phyloP scores from a whole-genome alignment of 2,329 filamentous ascomycete species.

The Dactylellina drechsleri region DNA sequence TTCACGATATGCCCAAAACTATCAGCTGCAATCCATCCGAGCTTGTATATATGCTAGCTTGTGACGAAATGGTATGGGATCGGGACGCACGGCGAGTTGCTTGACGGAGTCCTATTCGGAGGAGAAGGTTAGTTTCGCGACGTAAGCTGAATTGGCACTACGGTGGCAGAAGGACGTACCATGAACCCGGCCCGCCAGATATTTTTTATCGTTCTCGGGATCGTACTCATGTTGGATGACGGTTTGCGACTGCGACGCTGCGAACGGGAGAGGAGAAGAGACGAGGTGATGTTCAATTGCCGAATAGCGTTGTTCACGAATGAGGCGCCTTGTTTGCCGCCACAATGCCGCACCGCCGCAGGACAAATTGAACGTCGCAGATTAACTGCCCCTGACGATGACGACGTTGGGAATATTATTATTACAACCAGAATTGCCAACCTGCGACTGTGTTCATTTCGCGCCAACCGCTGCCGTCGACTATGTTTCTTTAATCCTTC shows the following conservation, averaged over 20 bases:
- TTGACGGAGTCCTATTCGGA: constrained; percentile 40
- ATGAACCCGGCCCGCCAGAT: constrained; percentile 33
- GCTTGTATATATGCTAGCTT: background rate
- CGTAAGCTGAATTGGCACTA: constrained; percentile 8
- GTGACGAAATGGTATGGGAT: constrained; percentile 1
- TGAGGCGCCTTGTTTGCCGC: constrained; percentile 19
- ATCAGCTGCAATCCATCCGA: constrained; percentile 3
- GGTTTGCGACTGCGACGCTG: constrained; percentile 3
- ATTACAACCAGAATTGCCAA: too few species aligned
- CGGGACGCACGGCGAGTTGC: constrained; percentile 42
- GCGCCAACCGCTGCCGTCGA: constrained; percentile 7
- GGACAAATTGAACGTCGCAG: background rate
- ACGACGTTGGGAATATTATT: constrained; percentile 17
- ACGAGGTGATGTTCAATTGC: constrained; percentile 22
- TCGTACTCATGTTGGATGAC: constrained; percentile 44
- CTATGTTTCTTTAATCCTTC: constrained; percentile 24
- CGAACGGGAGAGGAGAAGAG: background rate
- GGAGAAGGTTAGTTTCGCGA: constrained; percentile 27
- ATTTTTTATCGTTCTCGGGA: constrained; percentile 44
- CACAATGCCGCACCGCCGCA: constrained; percentile 30
- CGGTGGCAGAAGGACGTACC: constrained; percentile 13
- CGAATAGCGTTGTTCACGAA: constrained; percentile 24
- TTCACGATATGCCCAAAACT: background rate
- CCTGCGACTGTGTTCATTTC: constrained; percentile 49
- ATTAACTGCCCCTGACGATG: constrained; percentile 8